Evolutionary conservation across 2,329 filamentous ascomycete species (phyloP), one percentile per base, ranked within the genome.

Genomic region (Elsinoe australis): DNA sequence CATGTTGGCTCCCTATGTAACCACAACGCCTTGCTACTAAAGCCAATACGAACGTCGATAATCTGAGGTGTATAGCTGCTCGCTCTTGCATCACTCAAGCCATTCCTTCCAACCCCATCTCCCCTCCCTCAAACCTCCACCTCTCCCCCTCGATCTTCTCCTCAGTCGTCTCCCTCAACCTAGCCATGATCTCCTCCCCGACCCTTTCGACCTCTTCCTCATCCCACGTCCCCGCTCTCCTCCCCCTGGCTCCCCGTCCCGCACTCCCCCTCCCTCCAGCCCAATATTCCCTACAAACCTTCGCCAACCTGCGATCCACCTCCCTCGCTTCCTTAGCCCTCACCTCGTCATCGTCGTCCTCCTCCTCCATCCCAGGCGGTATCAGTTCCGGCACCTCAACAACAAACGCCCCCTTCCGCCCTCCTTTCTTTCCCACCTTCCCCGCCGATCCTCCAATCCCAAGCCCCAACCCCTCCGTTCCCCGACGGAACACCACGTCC

Each of bases 81-180:
- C 22, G 2, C 3, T 5, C 21, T 4, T 18, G 12, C 6, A 3
- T 12, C 4, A 12, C 21, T 4, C 3, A 4, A 14, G 22, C 4
- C 7, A 4, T 31, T 19, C 22, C 15, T 15, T 31, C 24, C 22
- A 12, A 22, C 41, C n/a, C 22, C 26, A 24, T 14, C 18, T 14
- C 44, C 28, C 29, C 44, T 9, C 45, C 33, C 10, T 48, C 45
- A 7, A 10, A 48, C 32, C 45, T n/a, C 45, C 45, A 48, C 24
- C 45, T 28, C 45, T 48, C 33, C 45, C 33, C 33, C 14, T 29
- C 4, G n/a, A 48, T 17, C 33, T 14, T 26, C 45, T 38, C 45
- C 18, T 19, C 45, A 7, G 39, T 33, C 21, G 14, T 33, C 45
- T 48, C 45, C 34, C 45, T 38, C 19, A 48, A 12, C 12, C 45